Conservation (phyloP, 352 stramenopile species). For the Globisporangium rhizosaccharum region DNA sequence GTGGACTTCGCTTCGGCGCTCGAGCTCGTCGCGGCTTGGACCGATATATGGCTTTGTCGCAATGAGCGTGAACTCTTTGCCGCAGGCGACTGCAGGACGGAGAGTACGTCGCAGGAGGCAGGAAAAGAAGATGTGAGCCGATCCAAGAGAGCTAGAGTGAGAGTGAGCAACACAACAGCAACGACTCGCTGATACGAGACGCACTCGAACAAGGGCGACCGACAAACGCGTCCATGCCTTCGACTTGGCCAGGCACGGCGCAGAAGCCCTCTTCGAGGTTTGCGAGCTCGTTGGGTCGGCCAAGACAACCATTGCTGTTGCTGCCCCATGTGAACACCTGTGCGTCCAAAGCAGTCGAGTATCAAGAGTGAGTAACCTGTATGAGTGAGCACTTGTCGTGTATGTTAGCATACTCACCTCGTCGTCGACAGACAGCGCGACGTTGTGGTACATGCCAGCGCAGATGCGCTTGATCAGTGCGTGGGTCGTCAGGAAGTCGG, state of each 20-base stretch:
- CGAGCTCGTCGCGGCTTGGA: slow-evolving; percentile 62
- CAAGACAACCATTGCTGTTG: slow-evolving; percentile 89
- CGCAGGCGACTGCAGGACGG: slow-evolving; percentile 66
- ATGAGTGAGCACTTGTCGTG: neutral
- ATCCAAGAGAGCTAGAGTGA: no score
- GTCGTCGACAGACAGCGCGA: slow-evolving; percentile 85
- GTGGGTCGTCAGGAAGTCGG: slow-evolving; percentile 74
- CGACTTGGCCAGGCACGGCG: slow-evolving; percentile 65
- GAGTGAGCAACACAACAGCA: neutral
- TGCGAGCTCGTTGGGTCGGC: slow-evolving; percentile 59
- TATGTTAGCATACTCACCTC: slow-evolving; percentile 33
- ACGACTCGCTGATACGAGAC: neutral
- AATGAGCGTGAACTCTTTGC: slow-evolving; percentile 89
- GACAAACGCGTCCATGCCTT: slow-evolving; percentile 67
- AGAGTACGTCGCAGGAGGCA: neutral
- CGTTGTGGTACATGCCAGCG: slow-evolving; percentile 90
- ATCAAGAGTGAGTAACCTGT: neutral
- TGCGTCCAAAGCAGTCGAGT: neutral
- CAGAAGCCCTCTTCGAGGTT: slow-evolving; percentile 79
- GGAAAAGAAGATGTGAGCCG: neutral
- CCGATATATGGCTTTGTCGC: slow-evolving; percentile 93
- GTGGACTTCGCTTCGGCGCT: slow-evolving; percentile 34
- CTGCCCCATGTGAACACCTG: slow-evolving; percentile 92
- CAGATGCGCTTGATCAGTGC: slow-evolving; percentile 83
- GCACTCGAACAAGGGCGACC: slow-evolving; percentile 66